Evolutionary conservation across 768 basidiomycete genomes (phyloP).

Genomic region (Hortiboletus campestris): DNA sequence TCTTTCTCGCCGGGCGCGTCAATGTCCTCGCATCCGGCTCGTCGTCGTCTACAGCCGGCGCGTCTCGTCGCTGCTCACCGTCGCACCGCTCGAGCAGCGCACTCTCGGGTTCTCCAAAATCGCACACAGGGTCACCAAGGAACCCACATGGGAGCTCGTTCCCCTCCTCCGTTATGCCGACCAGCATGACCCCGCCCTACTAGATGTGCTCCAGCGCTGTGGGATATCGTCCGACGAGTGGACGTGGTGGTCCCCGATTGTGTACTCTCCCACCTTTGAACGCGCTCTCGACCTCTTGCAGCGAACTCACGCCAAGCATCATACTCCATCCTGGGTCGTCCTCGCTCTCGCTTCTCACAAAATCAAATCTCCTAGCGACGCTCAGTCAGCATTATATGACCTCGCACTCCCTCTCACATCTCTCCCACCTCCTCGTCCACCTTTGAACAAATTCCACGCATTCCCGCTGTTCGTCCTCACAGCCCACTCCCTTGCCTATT

Average conservation of each 20-base stretch:
- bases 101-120: conserved; percentile 31
- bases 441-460: background rate
- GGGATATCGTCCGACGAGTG: conserved; percentile 39
- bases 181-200: conserved; percentile 1
- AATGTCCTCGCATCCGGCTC: no score
- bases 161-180: conserved; percentile 27
- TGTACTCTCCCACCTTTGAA: conserved; percentile 36
- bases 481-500: conserved; percentile 48
- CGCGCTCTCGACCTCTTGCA: conserved; percentile 27
- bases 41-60: conserved; percentile 1
- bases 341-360: conserved; percentile 48
- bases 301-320: background rate
- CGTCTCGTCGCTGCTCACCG: conserved; percentile 21
- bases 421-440: conserved; percentile 23
- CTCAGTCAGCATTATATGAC: conserved; percentile 41
- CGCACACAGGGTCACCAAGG: conserved; percentile 34
- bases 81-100: conserved; percentile 21
- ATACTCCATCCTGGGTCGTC: conserved; percentile 53
- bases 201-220: conserved; percentile 31
- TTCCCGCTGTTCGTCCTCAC: conserved; percentile 23
- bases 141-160: conserved; percentile 45
- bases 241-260: conserved; percentile 37
- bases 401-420: conserved; percentile 38
- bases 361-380: conserved; percentile 45
- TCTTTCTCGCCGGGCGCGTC: background rate